Base-by-base conservation (phyloP, 257 asterid species). In the Plectranthus barbatus region DNA sequence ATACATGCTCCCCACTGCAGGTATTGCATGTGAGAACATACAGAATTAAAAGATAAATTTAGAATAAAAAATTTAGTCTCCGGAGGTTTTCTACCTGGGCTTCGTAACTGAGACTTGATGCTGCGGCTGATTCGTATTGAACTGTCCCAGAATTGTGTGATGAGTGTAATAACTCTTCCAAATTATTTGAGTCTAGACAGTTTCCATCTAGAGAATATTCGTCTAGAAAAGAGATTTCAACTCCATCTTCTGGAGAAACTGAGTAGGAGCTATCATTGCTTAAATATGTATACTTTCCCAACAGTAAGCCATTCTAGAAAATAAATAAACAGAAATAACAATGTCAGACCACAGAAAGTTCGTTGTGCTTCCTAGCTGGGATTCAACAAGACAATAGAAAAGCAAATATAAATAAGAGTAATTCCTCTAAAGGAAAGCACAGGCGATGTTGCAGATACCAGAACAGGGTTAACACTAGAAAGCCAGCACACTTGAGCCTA, bases 71-170 rank as follows among this genome's bases (percentile, higher is more conserved):
- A 33, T 40, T 19, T 33, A 51, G 39, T 52, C 24, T 36, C 63
- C 46, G 48, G 56, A 71, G 59, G 59, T 58, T 60, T 62, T 46
- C 61, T 60, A 93, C 99, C 97, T 93, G 97, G 62, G 90, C 91
- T 79, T 93, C 99, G 72, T 90, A 90, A 76, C 96, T 93, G 73
- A 86, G 83, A 83, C 95, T 88, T 65, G 83, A 90, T 69, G 71
- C 53, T 70, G 74, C 70, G 75, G 62, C 67, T 69, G 86, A 67
- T 78, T 80, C 96, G 67, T 39, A 57, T 49, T 78, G 80, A 72
- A 65, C 81, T 72, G 75, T 51, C 44, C 70, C 79, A 17, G 93
- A 80, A 72, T 80, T 66, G 74, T 67, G 72, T 64, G 85, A 70
- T 53, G 69, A 60, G 62, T 66, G 73, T 41, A 83, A 68, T 44